Evolutionary conservation across 2,329 filamentous ascomycete genomes (phyloP), one percentile per base, ranked within the genome.

Genomic region (Xylaria sp.): DNA sequence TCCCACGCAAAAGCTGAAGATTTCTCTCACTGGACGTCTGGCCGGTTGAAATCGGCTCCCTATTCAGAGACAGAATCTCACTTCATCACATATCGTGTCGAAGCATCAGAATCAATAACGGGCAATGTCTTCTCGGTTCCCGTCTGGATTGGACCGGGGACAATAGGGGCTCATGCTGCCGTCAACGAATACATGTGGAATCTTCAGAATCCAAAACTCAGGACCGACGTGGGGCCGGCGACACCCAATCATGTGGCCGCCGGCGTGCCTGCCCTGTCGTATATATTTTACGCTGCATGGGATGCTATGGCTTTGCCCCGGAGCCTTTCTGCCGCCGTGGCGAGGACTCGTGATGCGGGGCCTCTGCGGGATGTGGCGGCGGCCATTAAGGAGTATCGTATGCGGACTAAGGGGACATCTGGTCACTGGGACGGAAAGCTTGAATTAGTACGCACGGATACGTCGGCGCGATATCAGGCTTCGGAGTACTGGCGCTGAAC

Each of bases 271-370:
- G 52, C 68, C 0, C 71, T 74, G 0, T 71, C 74, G 0, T 77
- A 76, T 57, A 69, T 85, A 46, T 84, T 79, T 64, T 73, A 78
- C 34, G 76, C 74, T 1, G 82, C 82, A 0, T 85, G 83, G 83
- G 76, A 78, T 59, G 75, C 74, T 4, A 78, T 82, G 55, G 60
- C 82, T 2, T 70, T 76, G 62, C 76, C 78, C 1, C 65, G 57
- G 18, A 61, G 57, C 13, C 61, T 68, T 23, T 57, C 59, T 23
- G 52, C 59, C n/a, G 62, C 59, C 8, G 23, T 30, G 23, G 56
- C 59, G n/a, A 59, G 58, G 44, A 63, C 51, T 16, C 48, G 18
- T 8, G 49, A 52, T 10, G 4, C 48, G 2, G 54, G 44, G 8
- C 60, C 59, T 11, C 65, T 71, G 39, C 65, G 58, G 30, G 71